Conservation (phyloP, 495 filamentous ascomycete genomes). For the Jackrogersella multiformis region DNA sequence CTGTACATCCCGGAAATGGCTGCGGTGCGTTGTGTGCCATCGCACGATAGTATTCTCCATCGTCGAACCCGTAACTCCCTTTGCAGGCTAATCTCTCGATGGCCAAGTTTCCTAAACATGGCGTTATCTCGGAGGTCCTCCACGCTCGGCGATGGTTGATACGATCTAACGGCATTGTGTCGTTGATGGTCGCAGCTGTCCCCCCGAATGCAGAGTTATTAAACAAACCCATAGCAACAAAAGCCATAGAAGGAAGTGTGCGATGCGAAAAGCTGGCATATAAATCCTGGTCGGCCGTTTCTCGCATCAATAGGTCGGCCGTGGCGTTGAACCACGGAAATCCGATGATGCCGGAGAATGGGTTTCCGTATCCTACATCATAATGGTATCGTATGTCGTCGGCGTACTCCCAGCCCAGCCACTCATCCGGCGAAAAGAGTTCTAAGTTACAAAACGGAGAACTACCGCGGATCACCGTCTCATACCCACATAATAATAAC, state of each 20-base stretch:
- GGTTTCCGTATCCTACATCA: background rate
- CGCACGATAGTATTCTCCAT: slow-evolving; percentile 1
- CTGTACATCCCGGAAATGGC: background rate
- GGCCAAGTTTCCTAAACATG: background rate
- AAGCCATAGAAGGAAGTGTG: background rate
- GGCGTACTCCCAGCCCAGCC: background rate
- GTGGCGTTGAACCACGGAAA: background rate
- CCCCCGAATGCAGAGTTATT: background rate
- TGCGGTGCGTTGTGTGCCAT: background rate
- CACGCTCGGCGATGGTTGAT: background rate
- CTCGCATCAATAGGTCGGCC: background rate
- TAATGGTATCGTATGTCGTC: background rate
- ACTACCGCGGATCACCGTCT: background rate
- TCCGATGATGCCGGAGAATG: background rate
- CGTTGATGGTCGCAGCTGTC: background rate
- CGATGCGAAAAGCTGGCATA: slow-evolving; percentile 1
- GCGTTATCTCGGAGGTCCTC: background rate
- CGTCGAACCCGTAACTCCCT: background rate
- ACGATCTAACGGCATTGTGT: background rate
- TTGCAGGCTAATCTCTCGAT: background rate
- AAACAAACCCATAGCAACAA: background rate
- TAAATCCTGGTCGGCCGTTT: background rate
- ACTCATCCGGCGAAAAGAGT: background rate
- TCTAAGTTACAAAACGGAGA: background rate
- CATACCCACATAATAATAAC: background rate